Evolutionary conservation across 1,139 yeast species (phyloP).

Genomic region (Kurtzmaniella quercitrusa): DNA sequence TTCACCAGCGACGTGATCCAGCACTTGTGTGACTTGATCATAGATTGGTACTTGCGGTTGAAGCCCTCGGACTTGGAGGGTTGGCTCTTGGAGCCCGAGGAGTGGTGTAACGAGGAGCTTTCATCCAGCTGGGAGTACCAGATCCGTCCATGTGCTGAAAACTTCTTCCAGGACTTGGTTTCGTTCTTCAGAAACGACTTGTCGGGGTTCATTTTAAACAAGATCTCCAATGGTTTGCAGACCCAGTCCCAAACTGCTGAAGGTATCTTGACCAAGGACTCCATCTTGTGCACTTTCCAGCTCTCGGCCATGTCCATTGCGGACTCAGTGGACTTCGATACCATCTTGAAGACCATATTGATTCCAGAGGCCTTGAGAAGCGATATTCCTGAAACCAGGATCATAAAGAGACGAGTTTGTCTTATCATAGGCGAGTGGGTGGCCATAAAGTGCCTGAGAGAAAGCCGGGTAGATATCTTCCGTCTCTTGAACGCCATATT

Average conservation of each 20-base stretch:
- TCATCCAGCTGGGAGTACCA: constrained; percentile 72
- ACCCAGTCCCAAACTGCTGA: constrained; percentile 20
- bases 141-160: constrained; percentile 83
- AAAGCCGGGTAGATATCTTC: constrained; percentile 58
- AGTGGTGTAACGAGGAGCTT: constrained; percentile 82
- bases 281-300: constrained; percentile 78
- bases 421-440: constrained; percentile 80
- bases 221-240: constrained; percentile 51
- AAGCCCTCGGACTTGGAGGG: constrained; percentile 72
- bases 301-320: constrained; percentile 65
- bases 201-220: constrained; percentile 57
- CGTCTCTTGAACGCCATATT: constrained; percentile 47
- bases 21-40: constrained; percentile 60
- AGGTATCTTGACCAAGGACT: constrained; percentile 67
- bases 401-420: constrained; percentile 76
- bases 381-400: constrained; percentile 45
- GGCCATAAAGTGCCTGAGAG: constrained; percentile 56
- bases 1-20: constrained; percentile 55
- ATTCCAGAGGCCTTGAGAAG: constrained; percentile 60
- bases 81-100: constrained; percentile 88
- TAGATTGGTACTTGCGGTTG: constrained; percentile 68
- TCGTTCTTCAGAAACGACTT: constrained; percentile 59
- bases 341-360: constrained; percentile 52
- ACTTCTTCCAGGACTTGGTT: constrained; percentile 73
- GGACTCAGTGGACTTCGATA: constrained; percentile 61